phyloP scores from a whole-genome alignment of 768 basidiomycete genomes.

The Tulasnella sp. region DNA sequence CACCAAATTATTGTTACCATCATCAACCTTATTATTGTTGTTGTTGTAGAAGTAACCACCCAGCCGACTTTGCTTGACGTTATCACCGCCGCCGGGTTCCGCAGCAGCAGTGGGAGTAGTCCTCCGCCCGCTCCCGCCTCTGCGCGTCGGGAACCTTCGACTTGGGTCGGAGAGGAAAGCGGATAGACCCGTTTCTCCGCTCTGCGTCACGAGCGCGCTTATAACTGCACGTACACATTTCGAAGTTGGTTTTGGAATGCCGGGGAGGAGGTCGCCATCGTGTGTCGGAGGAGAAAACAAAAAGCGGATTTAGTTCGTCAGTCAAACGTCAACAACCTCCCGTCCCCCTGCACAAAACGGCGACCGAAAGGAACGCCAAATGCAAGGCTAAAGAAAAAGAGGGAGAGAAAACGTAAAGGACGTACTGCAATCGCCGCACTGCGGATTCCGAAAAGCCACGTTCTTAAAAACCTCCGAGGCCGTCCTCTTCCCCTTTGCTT shows the following conservation, averaged over 20 bases:
- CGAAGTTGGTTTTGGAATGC: no score
- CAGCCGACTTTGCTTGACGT: no score
- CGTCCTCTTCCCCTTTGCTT: not conserved
- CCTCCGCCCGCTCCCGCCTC: not conserved
- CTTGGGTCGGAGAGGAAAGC: slow-evolving; percentile 20
- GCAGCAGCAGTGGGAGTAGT: no score
- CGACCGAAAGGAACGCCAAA: no score
- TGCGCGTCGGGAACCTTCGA: not conserved
- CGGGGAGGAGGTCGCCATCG: not conserved
- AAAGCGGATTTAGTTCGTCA: not conserved
- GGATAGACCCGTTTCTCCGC: slow-evolving; percentile 19
- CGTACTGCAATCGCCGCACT: slow-evolving; percentile 22
- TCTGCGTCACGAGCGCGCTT: slow-evolving; percentile 17
- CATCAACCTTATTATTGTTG: no score
- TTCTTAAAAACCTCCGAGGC: slow-evolving; percentile 17
- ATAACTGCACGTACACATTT: slow-evolving; percentile 14
- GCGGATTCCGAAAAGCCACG: slow-evolving; percentile 18
- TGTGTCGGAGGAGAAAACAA: no score
- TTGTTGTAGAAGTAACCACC: no score
- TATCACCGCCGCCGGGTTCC: no score
- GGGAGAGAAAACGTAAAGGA: no score
- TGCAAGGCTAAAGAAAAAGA: no score
- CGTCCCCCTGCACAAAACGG: no score
- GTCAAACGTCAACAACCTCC: not conserved
- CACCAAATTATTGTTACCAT: no score